These are phyloP conservation scores for Lindgomyces ingoldianus DNA, from an alignment of 495 filamentous ascomycete species.

Conservation along the genomic window DNA sequence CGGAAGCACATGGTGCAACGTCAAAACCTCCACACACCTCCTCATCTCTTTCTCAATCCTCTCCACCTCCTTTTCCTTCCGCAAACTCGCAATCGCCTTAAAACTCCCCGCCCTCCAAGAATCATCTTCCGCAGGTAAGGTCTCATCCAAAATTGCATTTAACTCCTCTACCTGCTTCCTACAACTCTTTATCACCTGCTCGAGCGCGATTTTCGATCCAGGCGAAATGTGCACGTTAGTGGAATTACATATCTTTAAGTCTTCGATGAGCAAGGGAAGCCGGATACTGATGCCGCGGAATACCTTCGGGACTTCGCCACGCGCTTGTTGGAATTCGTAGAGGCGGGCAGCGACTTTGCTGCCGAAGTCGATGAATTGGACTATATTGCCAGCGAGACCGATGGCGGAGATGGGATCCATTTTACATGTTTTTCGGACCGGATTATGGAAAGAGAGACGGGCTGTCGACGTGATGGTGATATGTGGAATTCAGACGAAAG, in stretches of 20 bases:
- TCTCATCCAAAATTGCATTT: background rate
- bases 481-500: too few relatives aligned
- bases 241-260: background rate
- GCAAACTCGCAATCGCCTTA: background rate
- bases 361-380: slow-evolving; percentile 7
- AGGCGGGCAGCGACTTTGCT: background rate
- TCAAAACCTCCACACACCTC: background rate
- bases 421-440: background rate
- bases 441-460: too few relatives aligned
- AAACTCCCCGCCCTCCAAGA: background rate
- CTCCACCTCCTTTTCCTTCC: background rate
- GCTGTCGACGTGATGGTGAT: too few relatives aligned
- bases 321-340: background rate
- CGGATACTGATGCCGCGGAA: background rate
- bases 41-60: background rate
- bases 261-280: slow-evolving; percentile 1
- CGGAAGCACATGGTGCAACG: slow-evolving; percentile 3
- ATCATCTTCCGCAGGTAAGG: background rate
- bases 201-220: background rate
- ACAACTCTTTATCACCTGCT: background rate
- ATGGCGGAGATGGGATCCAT: slow-evolving; percentile 2
- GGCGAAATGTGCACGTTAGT: background rate
- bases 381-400: slow-evolving; percentile 11
- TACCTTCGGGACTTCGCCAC: background rate
- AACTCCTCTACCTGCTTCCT: background rate